A percentile compares a stretch with the other conserved stretches of the same genome.
These are phyloP conservation scores for Blumeria hordei DNA, from an alignment of 2,329 filamentous ascomycete genomes.

Conservation along the genomic window DNA sequence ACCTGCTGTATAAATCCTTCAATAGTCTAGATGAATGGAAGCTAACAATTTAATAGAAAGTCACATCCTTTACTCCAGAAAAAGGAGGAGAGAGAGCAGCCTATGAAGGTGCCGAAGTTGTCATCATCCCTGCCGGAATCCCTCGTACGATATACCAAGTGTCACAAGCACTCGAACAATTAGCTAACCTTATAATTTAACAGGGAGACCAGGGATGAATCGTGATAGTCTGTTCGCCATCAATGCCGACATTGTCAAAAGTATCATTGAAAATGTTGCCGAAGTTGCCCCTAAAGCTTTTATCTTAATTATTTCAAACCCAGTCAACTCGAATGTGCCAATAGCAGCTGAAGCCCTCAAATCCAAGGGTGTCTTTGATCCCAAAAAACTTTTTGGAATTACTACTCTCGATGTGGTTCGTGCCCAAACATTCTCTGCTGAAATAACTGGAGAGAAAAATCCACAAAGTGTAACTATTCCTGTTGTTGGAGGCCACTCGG, in stretches of 20 bases:
- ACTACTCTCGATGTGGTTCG: conserved; percentile 97
- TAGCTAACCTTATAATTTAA: not conserved
- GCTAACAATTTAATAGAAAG: conserved; percentile 31
- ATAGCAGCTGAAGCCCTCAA: conserved; percentile 96
- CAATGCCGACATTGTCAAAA: conserved; percentile 94
- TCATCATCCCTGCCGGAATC: conserved; percentile 94
- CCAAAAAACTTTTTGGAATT: conserved; percentile 91
- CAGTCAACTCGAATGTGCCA: conserved; percentile 95
- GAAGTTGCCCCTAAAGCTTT: conserved; percentile 80
- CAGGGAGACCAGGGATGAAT: conserved; percentile 98
- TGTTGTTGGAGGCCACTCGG: conserved; percentile 91
- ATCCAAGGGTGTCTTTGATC: conserved; percentile 75
- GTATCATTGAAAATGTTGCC: conserved; percentile 68
- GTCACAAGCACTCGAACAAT: not conserved
- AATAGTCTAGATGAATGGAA: conserved; percentile 7
- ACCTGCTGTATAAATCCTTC: conserved; percentile 37
- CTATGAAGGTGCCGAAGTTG: conserved; percentile 80
- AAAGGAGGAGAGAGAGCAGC: conserved; percentile 69
- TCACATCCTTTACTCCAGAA: conserved; percentile 68
- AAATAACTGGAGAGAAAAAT: conserved; percentile 59
- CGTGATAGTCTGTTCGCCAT: conserved; percentile 99
- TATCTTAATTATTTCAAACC: conserved; percentile 95
- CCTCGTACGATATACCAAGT: conserved; percentile 39
- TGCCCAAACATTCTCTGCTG: conserved; percentile 85
- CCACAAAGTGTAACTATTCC: conserved; percentile 67